These are phyloP conservation scores for Saturnispora serradocipensis DNA, from an alignment of 805 yeast species.

Conservation along the genomic window DNA sequence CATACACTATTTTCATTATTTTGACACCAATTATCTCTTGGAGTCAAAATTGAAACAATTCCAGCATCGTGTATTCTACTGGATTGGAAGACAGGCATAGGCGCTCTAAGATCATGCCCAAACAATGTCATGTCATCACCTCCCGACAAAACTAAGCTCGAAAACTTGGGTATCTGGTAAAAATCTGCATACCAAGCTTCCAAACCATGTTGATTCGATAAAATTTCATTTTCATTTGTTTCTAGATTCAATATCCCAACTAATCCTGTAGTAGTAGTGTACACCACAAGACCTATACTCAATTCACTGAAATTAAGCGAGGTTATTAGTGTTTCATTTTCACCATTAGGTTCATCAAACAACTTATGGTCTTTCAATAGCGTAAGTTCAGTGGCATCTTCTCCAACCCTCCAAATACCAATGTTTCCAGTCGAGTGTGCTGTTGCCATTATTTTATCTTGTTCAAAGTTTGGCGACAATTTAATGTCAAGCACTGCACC, in stretches of 20 bases:
- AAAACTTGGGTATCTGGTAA: constrained; percentile 45
- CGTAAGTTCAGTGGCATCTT: constrained; percentile 15
- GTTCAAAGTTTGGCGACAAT: constrained; percentile 36
- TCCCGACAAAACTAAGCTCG: constrained; percentile 65
- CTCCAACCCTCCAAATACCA: constrained; percentile 46
- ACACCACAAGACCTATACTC: constrained; percentile 29
- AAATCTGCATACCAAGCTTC: constrained; percentile 88
- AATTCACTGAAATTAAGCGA: constrained; percentile 51
- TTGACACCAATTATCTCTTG: constrained; percentile 34
- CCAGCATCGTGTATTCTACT: constrained; percentile 80
- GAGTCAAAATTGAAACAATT: constrained; percentile 67
- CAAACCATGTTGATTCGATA: constrained; percentile 44
- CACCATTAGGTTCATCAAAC: constrained; percentile 30
- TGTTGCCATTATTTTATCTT: constrained; percentile 36
- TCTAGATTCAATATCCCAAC: constrained; percentile 32
- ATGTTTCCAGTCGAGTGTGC: constrained; percentile 80
- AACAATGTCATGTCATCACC: constrained; percentile 80
- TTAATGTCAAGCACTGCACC: constrained; percentile 77
- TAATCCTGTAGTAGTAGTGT: constrained; percentile 65
- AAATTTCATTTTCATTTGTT: constrained; percentile 6
- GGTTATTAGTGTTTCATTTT: constrained; percentile 42
- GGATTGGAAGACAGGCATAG: constrained; percentile 30
- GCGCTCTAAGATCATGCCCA: constrained; percentile 57
- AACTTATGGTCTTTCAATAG: constrained; percentile 32
- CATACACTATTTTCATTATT: constrained; percentile 40